Percentiles rank a stretch among this genome's conserved stretches.
Evolutionary conservation across 1,284 basidiomycete species (phyloP).

Genomic region (Leccinum fallax): DNA sequence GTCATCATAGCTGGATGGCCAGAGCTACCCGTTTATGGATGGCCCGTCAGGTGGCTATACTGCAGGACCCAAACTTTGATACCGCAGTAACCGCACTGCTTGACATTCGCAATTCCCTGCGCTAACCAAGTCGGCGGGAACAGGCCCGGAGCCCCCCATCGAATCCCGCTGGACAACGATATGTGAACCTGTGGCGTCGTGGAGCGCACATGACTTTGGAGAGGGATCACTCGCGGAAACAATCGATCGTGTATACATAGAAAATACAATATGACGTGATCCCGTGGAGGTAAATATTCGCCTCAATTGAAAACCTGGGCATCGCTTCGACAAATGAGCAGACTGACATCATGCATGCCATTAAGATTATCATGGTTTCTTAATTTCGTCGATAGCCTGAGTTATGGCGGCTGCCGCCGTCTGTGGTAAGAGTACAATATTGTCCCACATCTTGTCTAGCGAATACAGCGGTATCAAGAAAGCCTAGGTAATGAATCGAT

Average conservation of each 20-base stretch:
- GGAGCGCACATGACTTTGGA: conserved; percentile 6
- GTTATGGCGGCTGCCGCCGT: background rate
- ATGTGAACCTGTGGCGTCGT: conserved; percentile 26
- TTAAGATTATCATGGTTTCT: background rate
- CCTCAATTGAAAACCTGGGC: background rate
- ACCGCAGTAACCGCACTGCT: background rate
- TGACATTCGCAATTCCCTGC: background rate
- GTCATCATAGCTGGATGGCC: conserved; percentile 8
- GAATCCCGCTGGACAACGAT: background rate
- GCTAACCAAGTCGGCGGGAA: background rate
- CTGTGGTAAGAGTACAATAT: conserved; percentile 14
- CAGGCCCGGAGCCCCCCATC: background rate
- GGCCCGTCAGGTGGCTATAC: conserved; percentile 6
- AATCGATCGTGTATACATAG: conserved; percentile 2
- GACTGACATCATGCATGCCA: background rate
- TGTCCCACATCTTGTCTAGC: conserved; percentile 25
- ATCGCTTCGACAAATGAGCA: background rate
- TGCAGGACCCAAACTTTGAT: conserved; percentile 14
- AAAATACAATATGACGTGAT: background rate
- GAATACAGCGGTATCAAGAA: conserved; percentile 31
- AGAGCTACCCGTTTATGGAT: conserved; percentile 26
- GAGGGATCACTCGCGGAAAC: background rate
- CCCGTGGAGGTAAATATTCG: background rate
- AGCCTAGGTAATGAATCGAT: conserved; percentile 9
- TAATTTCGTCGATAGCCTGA: background rate